phyloP scores from a whole-genome alignment of 129 eudicot genomes.

The Cynara cardunculus region DNA sequence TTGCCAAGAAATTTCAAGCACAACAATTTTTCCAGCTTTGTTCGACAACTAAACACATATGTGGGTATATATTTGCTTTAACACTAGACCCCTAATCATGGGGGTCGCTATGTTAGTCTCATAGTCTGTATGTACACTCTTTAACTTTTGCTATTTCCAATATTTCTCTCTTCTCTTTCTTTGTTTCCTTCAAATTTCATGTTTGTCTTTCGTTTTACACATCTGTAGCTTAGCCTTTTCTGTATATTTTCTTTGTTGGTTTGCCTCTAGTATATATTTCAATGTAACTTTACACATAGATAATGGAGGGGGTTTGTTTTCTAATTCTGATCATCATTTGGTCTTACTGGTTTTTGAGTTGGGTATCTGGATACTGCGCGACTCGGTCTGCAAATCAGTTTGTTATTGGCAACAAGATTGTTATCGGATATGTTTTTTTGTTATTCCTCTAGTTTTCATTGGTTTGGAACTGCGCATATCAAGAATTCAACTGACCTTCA shows the following conservation, averaged over 20 bases:
- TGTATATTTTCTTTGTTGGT: neutral
- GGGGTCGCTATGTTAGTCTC: slow-evolving; percentile 21
- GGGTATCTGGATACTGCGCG: slow-evolving; percentile 11
- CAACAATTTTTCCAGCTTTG: slow-evolving; percentile 89
- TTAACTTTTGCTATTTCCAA: neutral
- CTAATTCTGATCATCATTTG: neutral
- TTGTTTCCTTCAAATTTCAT: neutral
- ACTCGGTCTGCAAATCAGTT: neutral
- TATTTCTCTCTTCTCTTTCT: neutral
- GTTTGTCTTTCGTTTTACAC: slow-evolving; percentile 4
- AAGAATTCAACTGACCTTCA: neutral
- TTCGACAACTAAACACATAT: slow-evolving; percentile 93
- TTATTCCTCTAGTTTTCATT: neutral
- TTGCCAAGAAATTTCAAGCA: slow-evolving; percentile 87
- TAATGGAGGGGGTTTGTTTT: slow-evolving; percentile 20
- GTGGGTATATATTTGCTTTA: slow-evolving; percentile 57
- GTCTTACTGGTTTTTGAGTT: neutral
- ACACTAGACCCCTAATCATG: slow-evolving; percentile 16
- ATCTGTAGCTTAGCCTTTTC: slow-evolving; percentile 14
- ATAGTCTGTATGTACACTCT: slow-evolving; percentile 14
- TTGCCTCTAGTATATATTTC: slow-evolving; percentile 10
- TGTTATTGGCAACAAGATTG: neutral
- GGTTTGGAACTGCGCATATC: neutral
- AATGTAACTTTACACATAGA: slow-evolving; percentile 18
- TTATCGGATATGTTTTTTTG: neutral